Evolutionary conservation across 805 yeast species (phyloP).

Genomic region (Yarrowia deformans): DNA sequence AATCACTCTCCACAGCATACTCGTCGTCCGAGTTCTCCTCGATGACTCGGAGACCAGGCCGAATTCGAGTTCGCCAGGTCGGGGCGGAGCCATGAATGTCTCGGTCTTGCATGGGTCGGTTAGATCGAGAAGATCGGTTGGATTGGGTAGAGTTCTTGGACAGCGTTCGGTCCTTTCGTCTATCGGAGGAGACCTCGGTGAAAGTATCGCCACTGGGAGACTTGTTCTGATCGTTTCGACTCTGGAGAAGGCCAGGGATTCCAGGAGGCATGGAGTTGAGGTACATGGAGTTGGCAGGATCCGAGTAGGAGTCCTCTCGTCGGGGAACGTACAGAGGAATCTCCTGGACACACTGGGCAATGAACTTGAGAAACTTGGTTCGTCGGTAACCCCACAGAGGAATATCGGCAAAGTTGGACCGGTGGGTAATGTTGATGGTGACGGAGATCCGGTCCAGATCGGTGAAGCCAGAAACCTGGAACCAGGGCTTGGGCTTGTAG

Average conservation of each 20-base stretch:
- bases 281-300: slow-evolving; percentile 50
- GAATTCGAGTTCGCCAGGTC: slow-evolving; percentile 32
- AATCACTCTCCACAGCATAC: slow-evolving; percentile 21
- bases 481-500: slow-evolving; percentile 49
- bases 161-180: slow-evolving; percentile 14
- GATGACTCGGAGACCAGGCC: slow-evolving; percentile 36
- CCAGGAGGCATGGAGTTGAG: slow-evolving; percentile 21
- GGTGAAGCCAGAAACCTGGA: slow-evolving; percentile 49
- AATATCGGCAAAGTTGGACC: slow-evolving; percentile 50
- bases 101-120: not conserved
- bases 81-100: slow-evolving; percentile 5
- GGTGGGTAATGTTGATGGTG: slow-evolving; percentile 46
- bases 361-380: slow-evolving; percentile 47
- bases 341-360: slow-evolving; percentile 48
- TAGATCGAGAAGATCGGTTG: slow-evolving; percentile 4
- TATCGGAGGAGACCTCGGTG: not conserved
- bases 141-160: slow-evolving; percentile 9
- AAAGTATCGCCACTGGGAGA: slow-evolving; percentile 29
- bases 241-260: slow-evolving; percentile 20
- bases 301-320: slow-evolving; percentile 49
- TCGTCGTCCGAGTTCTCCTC: slow-evolving; percentile 29
- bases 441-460: slow-evolving; percentile 50
- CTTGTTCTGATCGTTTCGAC: slow-evolving; percentile 14
- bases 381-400: slow-evolving; percentile 47
- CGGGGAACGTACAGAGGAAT: slow-evolving; percentile 51